Percentiles rank a stretch among this genome's conserved stretches.
Conservation (phyloP, 192 early-diverging fungal genomes). For the Funneliformis mosseae region DNA sequence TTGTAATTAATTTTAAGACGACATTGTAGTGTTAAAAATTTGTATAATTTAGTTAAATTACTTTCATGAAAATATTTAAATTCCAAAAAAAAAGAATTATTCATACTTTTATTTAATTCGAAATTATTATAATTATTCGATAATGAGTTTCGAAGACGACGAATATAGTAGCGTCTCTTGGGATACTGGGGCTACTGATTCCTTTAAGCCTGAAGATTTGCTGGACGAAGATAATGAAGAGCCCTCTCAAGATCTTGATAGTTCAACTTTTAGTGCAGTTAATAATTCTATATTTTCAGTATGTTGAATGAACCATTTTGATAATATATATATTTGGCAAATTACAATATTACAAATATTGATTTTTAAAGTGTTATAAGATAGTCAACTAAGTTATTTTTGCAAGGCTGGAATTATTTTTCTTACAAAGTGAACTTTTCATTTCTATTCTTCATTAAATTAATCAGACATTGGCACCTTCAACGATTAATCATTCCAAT, state of each 20-base stretch:
- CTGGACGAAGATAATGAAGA: background rate
- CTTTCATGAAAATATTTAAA: background rate
- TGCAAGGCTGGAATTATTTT: background rate
- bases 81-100: background rate
- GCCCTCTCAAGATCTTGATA: background rate
- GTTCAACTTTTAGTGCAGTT: background rate
- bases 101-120: background rate
- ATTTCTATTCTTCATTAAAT: background rate
- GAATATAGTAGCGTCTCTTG: constrained; percentile 27
- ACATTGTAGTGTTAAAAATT: background rate
- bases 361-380: background rate
- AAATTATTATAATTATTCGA: background rate
- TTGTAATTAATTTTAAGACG: background rate
- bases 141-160: constrained; percentile 13
- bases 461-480: background rate
- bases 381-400: background rate
- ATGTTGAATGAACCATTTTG: background rate
- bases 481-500: background rate
- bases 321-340: background rate
- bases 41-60: background rate
- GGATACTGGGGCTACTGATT: constrained; percentile 16
- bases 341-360: background rate
- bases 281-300: constrained; percentile 14
- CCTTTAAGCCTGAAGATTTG: constrained; percentile 11
- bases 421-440: background rate